phyloP scores from a whole-genome alignment of 495 filamentous ascomycete species.

The Terfezia boudieri region DNA sequence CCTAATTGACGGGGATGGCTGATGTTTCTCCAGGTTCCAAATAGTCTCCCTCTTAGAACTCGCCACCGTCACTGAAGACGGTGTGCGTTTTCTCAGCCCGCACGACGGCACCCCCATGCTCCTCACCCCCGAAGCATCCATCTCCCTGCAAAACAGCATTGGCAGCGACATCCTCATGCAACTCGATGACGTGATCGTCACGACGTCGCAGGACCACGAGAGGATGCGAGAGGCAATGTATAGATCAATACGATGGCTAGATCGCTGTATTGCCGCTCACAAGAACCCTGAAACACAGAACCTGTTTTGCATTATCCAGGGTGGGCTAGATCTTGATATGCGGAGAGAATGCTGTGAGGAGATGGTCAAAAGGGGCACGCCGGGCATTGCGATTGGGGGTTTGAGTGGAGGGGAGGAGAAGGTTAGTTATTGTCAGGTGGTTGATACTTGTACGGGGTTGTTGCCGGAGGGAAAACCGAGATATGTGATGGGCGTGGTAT shows the following conservation, averaged over 20 bases:
- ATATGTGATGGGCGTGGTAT: conserved; percentile 92
- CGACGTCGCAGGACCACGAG: conserved; percentile 65
- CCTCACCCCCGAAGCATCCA: conserved; percentile 91
- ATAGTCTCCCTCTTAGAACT: conserved; percentile 95
- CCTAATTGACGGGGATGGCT: too few species aligned
- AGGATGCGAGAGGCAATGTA: conserved; percentile 91
- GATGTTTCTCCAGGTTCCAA: conserved; percentile 45
- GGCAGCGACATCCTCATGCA: conserved; percentile 99
- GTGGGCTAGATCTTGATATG: conserved; percentile 78
- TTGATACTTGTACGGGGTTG: conserved; percentile 62
- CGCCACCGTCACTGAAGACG: conserved; percentile 83
- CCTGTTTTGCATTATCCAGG: conserved; percentile 98
- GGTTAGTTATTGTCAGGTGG: conserved; percentile 37
- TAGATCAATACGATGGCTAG: conserved; percentile 92
- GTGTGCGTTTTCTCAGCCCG: conserved; percentile 79
- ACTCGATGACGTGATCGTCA: conserved; percentile 89
- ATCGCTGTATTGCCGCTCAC: conserved; percentile 86
- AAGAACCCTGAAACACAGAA: conserved; percentile 62
- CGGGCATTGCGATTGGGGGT: conserved; percentile 90
- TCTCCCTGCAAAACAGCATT: conserved; percentile 86
- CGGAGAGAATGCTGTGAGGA: conserved; percentile 60
- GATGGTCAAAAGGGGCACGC: conserved; percentile 82
- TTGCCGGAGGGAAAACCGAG: conserved; percentile 78
- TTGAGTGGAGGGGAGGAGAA: conserved; percentile 69
- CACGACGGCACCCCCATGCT: conserved; percentile 96